These are phyloP conservation scores for Acaromyces ingoldii DNA, from an alignment of 1,284 basidiomycete species.

Conservation along the genomic window DNA sequence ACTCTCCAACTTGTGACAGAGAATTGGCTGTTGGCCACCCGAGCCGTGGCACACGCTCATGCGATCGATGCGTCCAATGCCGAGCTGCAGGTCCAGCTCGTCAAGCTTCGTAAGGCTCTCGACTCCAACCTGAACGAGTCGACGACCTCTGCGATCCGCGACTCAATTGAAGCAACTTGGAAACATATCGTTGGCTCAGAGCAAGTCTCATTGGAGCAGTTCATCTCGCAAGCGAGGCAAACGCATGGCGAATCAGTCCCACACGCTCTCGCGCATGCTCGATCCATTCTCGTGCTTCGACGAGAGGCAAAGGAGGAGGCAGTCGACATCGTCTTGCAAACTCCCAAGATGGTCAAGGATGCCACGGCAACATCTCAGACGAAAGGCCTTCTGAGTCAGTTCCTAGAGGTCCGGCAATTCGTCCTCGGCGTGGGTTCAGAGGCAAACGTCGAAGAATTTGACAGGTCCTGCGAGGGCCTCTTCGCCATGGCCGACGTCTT, in stretches of 20 bases:
- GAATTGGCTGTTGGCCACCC: slow-evolving; percentile 72
- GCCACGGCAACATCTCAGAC: background rate
- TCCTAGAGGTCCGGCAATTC: no score
- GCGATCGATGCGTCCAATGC: slow-evolving; percentile 62
- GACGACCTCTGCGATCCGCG: background rate
- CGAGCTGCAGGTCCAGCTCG: slow-evolving; percentile 66
- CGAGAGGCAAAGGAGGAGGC: background rate
- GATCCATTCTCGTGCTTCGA: background rate
- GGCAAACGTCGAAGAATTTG: background rate
- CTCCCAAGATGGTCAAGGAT: background rate
- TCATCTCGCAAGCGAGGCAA: background rate
- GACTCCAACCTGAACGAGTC: background rate
- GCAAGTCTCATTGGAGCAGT: background rate
- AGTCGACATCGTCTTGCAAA: background rate
- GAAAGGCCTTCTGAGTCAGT: background rate
- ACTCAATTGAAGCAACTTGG: background rate
- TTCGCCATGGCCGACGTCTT: background rate
- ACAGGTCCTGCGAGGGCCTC: background rate
- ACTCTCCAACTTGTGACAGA: slow-evolving; percentile 54
- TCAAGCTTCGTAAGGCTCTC: slow-evolving; percentile 60
- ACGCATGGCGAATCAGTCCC: background rate
- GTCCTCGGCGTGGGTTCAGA: background rate
- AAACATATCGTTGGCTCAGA: background rate
- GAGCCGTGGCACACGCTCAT: slow-evolving; percentile 64
- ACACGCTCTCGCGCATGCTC: background rate